Percentiles rank a stretch among this genome's conserved stretches.
Conservation (phyloP, 2,329 filamentous ascomycete species). For the Fusarium subglutinans region DNA sequence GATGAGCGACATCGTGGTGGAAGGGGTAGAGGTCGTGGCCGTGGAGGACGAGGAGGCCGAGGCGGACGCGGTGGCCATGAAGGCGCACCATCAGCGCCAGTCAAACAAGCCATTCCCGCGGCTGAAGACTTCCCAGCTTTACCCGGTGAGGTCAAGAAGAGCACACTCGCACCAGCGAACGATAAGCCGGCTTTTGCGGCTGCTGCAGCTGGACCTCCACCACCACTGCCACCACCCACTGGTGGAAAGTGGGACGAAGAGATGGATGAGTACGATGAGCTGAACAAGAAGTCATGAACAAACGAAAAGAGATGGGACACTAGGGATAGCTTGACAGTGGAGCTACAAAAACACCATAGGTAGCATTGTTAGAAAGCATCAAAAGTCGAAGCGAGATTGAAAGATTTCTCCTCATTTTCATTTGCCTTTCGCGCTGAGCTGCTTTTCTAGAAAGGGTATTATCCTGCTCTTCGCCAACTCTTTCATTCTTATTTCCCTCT, state of each 20-base stretch:
- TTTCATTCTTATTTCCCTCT: constrained; percentile 15
- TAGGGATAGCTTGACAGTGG: not conserved
- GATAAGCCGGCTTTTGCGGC: constrained; percentile 46
- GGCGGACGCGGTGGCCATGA: constrained; percentile 46
- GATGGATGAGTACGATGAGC: constrained; percentile 61
- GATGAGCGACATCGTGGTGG: constrained; percentile 49
- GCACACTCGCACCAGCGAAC: constrained; percentile 9
- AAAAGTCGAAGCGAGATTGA: constrained; percentile 36
- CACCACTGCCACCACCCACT: constrained; percentile 42
- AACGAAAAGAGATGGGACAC: constrained; percentile 1
- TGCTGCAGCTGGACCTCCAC: constrained; percentile 37
- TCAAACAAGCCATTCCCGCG: constrained; percentile 41
- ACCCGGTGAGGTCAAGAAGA: constrained; percentile 43
- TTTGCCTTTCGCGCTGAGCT: constrained; percentile 7
- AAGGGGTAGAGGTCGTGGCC: constrained; percentile 47
- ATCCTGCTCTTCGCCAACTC: constrained; percentile 16
- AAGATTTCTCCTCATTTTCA: constrained; percentile 11
- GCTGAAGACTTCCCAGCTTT: constrained; percentile 51
- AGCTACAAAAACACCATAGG: constrained; percentile 35
- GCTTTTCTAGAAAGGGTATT: constrained; percentile 40
- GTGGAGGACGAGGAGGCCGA: constrained; percentile 48
- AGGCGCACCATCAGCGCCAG: constrained; percentile 26
- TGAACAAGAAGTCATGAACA: constrained; percentile 38
- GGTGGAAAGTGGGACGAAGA: constrained; percentile 66
- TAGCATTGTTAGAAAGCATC: constrained; percentile 35